Evolutionary conservation across 106 monocot species (phyloP).

Genomic region (Amphibolis antarctica): DNA sequence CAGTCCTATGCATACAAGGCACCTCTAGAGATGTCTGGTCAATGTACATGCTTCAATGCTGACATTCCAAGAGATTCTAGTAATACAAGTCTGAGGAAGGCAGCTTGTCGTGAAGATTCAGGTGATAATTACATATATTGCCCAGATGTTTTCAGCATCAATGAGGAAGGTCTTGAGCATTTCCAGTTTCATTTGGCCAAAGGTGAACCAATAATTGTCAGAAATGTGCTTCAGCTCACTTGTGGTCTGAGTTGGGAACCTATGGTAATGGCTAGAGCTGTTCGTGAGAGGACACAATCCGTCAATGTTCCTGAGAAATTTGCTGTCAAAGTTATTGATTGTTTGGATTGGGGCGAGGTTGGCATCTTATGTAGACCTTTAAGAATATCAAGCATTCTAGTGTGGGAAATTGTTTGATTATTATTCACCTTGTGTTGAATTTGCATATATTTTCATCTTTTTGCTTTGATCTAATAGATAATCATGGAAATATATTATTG

Average conservation of each 20-base stretch:
- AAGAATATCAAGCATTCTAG: neutral
- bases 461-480: no score
- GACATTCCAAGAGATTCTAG: neutral
- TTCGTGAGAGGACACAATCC: conserved; percentile 15
- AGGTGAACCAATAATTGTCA: conserved; percentile 63
- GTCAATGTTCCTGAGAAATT: conserved; percentile 4
- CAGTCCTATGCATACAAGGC: neutral
- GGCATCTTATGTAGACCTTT: neutral
- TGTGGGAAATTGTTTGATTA: neutral
- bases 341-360: conserved; percentile 12
- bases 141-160: conserved; percentile 27
- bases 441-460: neutral
- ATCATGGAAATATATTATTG: no score
- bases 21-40: neutral
- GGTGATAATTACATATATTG: conserved; percentile 50
- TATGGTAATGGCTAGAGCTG: conserved; percentile 66
- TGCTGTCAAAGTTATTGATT: conserved; percentile 9
- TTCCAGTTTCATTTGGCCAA: conserved; percentile 52
- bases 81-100: conserved; percentile 9
- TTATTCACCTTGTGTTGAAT: neutral
- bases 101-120: conserved; percentile 33
- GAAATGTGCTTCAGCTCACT: conserved; percentile 37
- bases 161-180: conserved; percentile 28
- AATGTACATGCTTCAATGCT: conserved; percentile 10
- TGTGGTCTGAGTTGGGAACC: conserved; percentile 72